Evolutionary conservation across 2,329 filamentous ascomycete genomes (phyloP).

Genomic region (Orbilia oligospora): DNA sequence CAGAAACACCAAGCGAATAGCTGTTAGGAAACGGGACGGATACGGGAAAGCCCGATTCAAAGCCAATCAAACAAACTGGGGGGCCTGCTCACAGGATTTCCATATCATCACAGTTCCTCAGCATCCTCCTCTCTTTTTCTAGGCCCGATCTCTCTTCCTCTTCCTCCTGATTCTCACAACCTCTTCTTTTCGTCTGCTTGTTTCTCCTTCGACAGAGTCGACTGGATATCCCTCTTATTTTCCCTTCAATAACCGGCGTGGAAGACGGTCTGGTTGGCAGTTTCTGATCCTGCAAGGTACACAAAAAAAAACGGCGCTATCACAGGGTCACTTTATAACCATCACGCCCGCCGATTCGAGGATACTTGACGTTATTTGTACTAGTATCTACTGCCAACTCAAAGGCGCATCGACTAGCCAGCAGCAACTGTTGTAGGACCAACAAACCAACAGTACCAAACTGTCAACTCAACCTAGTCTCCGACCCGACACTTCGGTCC

Average conservation of each 20-base stretch:
- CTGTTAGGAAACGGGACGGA: slow-evolving; percentile 55
- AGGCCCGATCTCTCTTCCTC: background rate
- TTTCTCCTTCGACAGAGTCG: slow-evolving; percentile 51
- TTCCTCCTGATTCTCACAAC: background rate
- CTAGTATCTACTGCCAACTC: slow-evolving; percentile 44
- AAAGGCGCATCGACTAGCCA: slow-evolving; percentile 46
- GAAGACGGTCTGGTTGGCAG: slow-evolving; percentile 34
- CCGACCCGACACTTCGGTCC: slow-evolving; percentile 44
- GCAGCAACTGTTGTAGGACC: slow-evolving; percentile 33
- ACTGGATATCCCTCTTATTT: slow-evolving; percentile 26
- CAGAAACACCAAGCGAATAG: slow-evolving; percentile 57
- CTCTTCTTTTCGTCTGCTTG: slow-evolving; percentile 15
- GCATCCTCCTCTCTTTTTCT: slow-evolving; percentile 18
- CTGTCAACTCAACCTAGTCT: slow-evolving; percentile 49
- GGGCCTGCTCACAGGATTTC: slow-evolving; percentile 13
- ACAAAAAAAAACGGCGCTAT: background rate
- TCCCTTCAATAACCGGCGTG: slow-evolving; percentile 30
- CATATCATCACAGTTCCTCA: slow-evolving; percentile 40
- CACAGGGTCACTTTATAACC: slow-evolving; percentile 36
- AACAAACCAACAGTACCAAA: slow-evolving; percentile 41
- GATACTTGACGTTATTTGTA: slow-evolving; percentile 33
- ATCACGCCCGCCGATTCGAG: slow-evolving; percentile 46
- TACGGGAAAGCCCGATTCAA: slow-evolving; percentile 45
- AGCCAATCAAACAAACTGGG: slow-evolving; percentile 46
- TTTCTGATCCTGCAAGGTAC: slow-evolving; percentile 56